These are phyloP conservation scores for Colletotrichum abscissum DNA, from an alignment of 2,329 filamentous ascomycete genomes.

Conservation along the genomic window DNA sequence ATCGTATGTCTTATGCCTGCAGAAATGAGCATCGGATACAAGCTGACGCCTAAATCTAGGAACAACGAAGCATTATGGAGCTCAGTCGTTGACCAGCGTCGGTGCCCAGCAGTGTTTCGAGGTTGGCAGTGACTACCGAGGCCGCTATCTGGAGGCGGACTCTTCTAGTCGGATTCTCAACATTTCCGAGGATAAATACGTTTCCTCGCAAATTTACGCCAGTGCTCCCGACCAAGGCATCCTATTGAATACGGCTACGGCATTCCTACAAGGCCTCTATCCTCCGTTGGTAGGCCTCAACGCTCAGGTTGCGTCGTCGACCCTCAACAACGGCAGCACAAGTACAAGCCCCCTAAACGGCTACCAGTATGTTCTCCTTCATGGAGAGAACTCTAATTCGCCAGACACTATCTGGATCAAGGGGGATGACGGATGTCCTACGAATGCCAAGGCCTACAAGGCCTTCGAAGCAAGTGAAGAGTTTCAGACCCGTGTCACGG, in stretches of 20 bases:
- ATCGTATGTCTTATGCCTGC: constrained; percentile 41
- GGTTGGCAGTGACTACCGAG: constrained; percentile 40
- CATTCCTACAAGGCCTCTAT: constrained; percentile 50
- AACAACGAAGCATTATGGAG: constrained; percentile 48
- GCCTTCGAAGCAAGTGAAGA: constrained; percentile 43
- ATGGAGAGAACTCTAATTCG: constrained; percentile 44
- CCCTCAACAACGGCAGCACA: constrained; percentile 38
- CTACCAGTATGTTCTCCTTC: constrained; percentile 48
- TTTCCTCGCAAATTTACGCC: constrained; percentile 45
- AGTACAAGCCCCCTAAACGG: constrained; percentile 34
- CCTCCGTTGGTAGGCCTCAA: constrained; percentile 44
- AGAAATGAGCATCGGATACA: fast-evolving
- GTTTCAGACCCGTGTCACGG: constrained; percentile 40
- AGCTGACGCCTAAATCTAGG: constrained; percentile 36
- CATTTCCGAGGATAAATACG: constrained; percentile 47
- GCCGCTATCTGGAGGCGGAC: constrained; percentile 39
- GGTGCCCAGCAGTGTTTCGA: constrained; percentile 46
- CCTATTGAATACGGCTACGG: constrained; percentile 48
- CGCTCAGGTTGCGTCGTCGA: constrained; percentile 41
- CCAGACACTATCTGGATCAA: constrained; percentile 51
- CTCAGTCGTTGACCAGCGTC: constrained; percentile 47
- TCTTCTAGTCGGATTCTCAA: constrained; percentile 44
- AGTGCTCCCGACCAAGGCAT: constrained; percentile 47
- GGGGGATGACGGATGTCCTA: constrained; percentile 48
- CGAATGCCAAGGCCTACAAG: constrained; percentile 40